phyloP scores from a whole-genome alignment of 2,329 filamentous ascomycete genomes.

The Colletotrichum sp. region DNA sequence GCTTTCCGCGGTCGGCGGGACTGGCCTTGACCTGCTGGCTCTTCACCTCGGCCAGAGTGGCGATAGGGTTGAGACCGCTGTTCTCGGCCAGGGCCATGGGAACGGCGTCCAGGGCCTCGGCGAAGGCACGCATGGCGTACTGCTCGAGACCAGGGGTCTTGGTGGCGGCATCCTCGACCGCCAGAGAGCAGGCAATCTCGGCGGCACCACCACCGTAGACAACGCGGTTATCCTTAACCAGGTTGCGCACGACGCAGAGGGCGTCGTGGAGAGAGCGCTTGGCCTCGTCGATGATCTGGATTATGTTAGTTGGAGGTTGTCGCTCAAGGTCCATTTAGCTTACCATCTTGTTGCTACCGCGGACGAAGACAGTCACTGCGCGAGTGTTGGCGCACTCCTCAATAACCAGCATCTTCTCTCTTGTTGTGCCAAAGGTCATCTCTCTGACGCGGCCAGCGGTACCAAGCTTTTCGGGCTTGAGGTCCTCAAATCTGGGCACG shows the following conservation, averaged over 20 bases:
- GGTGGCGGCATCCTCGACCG: slow-evolving; percentile 92
- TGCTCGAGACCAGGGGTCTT: slow-evolving; percentile 98
- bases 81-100: slow-evolving; percentile 98
- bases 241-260: slow-evolving; percentile 94
- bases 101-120: slow-evolving; percentile 90
- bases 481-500: slow-evolving; percentile 94
- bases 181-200: slow-evolving; percentile 95
- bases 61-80: slow-evolving; percentile 93
- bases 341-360: slow-evolving; percentile 99
- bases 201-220: slow-evolving; percentile 97
- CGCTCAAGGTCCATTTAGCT: slow-evolving; percentile 26
- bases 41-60: slow-evolving; percentile 94
- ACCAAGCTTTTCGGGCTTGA: slow-evolving; percentile 90
- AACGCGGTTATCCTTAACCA: slow-evolving; percentile 94
- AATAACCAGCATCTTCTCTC: slow-evolving; percentile 99
- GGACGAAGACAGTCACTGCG: slow-evolving; percentile 94
- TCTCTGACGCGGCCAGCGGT: slow-evolving; percentile 89
- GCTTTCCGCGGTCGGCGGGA: slow-evolving; percentile 55
- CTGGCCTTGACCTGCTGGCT: slow-evolving; percentile 88
- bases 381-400: slow-evolving; percentile 98
- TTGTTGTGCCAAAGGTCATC: slow-evolving; percentile 95
- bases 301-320: slow-evolving; percentile 22
- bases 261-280: slow-evolving; percentile 98
- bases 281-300: slow-evolving; percentile 95
- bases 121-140: slow-evolving; percentile 98